Evolutionary conservation across 257 asterid genomes (phyloP).

Genomic region (Solanum sejunctum): DNA sequence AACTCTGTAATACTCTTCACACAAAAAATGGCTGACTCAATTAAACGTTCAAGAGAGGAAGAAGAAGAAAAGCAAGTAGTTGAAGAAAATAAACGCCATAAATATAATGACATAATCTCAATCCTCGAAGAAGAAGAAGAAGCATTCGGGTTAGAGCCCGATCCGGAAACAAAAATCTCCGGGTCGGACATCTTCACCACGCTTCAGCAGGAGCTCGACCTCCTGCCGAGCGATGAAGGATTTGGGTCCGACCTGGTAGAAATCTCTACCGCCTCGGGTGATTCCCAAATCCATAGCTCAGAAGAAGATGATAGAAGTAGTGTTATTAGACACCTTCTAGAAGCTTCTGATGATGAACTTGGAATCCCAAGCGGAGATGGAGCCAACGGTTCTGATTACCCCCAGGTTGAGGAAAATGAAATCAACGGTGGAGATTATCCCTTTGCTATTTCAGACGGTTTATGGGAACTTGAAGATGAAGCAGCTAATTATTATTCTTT

Average conservation of each 20-base stretch:
- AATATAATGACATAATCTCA: slow-evolving; percentile 35
- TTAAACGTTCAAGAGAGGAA: slow-evolving; percentile 58
- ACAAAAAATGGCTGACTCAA: slow-evolving; percentile 41
- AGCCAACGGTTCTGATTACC: slow-evolving; percentile 6
- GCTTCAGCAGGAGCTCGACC: slow-evolving; percentile 61
- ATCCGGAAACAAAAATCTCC: slow-evolving; percentile 25
- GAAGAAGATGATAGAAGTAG: slow-evolving; percentile 24
- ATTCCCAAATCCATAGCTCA: not conserved
- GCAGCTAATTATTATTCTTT: slow-evolving; percentile 45
- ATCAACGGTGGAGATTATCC: slow-evolving; percentile 10
- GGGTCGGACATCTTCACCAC: slow-evolving; percentile 43
- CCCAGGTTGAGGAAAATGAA: not conserved
- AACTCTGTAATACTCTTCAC: not conserved
- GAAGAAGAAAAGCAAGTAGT: slow-evolving; percentile 9
- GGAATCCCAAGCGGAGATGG: slow-evolving; percentile 45
- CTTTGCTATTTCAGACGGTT: slow-evolving; percentile 26
- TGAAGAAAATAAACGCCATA: slow-evolving; percentile 23
- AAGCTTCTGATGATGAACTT: slow-evolving; percentile 87
- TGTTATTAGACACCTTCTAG: slow-evolving; percentile 73
- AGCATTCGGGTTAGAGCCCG: slow-evolving; percentile 9
- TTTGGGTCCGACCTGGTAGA: slow-evolving; percentile 11
- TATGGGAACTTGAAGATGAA: slow-evolving; percentile 77
- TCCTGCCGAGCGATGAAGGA: slow-evolving; percentile 6
- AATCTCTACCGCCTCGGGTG: not conserved
- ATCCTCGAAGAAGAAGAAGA: slow-evolving; percentile 60